phyloP scores from a whole-genome alignment of 176 grass and related monocot species.

The Triticum dicoccoides region DNA sequence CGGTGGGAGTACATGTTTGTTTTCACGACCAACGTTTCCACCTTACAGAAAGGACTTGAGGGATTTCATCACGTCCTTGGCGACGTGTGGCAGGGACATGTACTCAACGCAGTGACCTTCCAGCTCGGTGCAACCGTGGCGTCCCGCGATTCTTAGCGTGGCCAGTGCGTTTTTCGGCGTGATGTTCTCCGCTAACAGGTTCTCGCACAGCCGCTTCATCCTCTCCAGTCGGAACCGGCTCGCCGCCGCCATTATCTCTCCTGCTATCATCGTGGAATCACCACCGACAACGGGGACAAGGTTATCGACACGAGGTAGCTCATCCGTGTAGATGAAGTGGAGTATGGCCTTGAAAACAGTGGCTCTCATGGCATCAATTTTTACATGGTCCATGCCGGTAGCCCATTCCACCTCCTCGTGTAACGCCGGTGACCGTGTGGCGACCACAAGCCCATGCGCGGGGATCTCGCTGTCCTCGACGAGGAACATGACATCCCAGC shows the following conservation, averaged over 20 bases:
- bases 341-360: conserved; percentile 10
- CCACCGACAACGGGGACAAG: background rate
- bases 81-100: background rate
- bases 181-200: background rate
- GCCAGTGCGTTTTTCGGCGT: background rate
- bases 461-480: background rate
- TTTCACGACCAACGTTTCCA: too few species aligned
- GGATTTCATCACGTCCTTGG: background rate
- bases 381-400: background rate
- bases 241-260: too few species aligned
- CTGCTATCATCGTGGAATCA: background rate
- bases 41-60: background rate
- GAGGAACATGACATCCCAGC: background rate
- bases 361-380: background rate
- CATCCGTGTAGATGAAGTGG: conserved; percentile 17
- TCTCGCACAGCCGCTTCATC: conserved; percentile 17
- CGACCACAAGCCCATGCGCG: background rate
- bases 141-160: background rate
- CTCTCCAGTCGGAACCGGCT: background rate
- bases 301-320: background rate
- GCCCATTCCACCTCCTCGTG: background rate
- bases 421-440: background rate
- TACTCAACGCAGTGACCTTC: background rate
- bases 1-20: too few species aligned
- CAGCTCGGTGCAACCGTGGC: background rate